Base-by-base conservation (phyloP, 495 filamentous ascomycete species). In the Halenospora varia region DNA sequence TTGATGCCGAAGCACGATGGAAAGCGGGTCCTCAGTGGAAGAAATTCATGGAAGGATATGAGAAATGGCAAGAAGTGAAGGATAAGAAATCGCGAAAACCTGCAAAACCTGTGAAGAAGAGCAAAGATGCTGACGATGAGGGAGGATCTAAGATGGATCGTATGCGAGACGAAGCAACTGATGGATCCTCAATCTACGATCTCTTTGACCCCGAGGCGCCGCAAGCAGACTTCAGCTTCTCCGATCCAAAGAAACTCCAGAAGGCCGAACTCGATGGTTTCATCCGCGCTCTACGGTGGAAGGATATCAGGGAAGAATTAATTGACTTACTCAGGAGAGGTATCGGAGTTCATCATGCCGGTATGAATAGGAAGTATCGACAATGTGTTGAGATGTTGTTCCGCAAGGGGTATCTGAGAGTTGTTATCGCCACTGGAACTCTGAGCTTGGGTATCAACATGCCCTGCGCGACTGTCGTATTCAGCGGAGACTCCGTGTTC, bases 381-480 rank as follows among this genome's bases (percentile, higher is more conserved):
- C 84, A 90, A 60, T 74, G 72, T 35, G 83, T 87, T 13, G 86
- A 89, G 63, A 84, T 87, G 62, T 71, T 91, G 0, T 92, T 92
- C 68, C 79, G 88, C 11, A 87, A 82, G 63, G 86, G 88, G 0
- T 91, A 74, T 58, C 71, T 91, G 10, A 75, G 83, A 3, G 83
- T 89, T n/a, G 81, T 90, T 10, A 79, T 92, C 45, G 88, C 88
- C 0, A 92, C 88, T 10, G 88, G 88, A 0, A 90, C 88, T 0
- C 74, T 92, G 11, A 82, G 82, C 29, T 71, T 92, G 20, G 88
- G 88, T 68, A 88, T 92, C 71, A 92, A 92, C 57, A 92, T 90
- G 88, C 88, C 88, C 19, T 90, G 88, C 64, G 88, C 87, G 62
- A 92, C 88, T 0, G 87, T 90, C 9, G 81, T 91, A 3, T 92